Evolutionary conservation across 192 early-diverging fungal genomes (phyloP).

Genomic region (Kappamyces sp.): DNA sequence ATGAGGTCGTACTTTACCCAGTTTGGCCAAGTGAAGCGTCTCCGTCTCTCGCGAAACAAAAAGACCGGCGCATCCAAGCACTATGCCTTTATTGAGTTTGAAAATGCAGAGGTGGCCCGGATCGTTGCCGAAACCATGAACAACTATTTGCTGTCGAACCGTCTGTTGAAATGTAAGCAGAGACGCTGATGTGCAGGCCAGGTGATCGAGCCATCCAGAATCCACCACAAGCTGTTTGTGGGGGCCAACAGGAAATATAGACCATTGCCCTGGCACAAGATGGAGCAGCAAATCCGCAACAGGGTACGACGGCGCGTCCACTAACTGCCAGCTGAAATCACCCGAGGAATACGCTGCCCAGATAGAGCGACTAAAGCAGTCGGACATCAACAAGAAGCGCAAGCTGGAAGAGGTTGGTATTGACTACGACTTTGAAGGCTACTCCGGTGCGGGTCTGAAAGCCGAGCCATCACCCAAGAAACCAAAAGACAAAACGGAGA

Average conservation of each 20-base stretch:
- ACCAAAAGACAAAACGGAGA: too few relatives aligned
- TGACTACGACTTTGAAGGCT: constrained; percentile 86
- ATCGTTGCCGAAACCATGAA: constrained; percentile 97
- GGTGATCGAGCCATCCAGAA: constrained; percentile 44
- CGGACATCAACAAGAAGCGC: constrained; percentile 56
- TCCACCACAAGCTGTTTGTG: constrained; percentile 70
- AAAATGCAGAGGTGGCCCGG: constrained; percentile 65
- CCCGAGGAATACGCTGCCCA: constrained; percentile 36
- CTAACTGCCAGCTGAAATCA: constrained; percentile 34
- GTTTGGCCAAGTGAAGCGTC: constrained; percentile 75
- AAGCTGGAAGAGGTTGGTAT: constrained; percentile 66
- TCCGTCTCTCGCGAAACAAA: constrained; percentile 82
- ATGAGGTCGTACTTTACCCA: constrained; percentile 89
- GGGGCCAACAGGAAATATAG: constrained; percentile 68
- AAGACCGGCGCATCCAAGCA: constrained; percentile 90
- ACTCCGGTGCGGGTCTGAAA: too few relatives aligned
- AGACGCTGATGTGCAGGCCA: not conserved
- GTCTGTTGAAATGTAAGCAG: constrained; percentile 67
- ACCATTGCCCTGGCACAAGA: constrained; percentile 51
- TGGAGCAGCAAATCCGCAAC: constrained; percentile 57
- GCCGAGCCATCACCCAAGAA: too few relatives aligned
- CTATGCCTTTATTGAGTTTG: constrained; percentile 93
- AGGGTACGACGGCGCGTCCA: constrained; percentile 30
- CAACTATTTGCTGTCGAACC: constrained; percentile 83
- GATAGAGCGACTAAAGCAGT: constrained; percentile 42